A percentile compares a stretch with the other conserved stretches of the same genome.
phyloP scores from a whole-genome alignment of 2,329 filamentous ascomycete genomes.

The Fusarium circinatum region DNA sequence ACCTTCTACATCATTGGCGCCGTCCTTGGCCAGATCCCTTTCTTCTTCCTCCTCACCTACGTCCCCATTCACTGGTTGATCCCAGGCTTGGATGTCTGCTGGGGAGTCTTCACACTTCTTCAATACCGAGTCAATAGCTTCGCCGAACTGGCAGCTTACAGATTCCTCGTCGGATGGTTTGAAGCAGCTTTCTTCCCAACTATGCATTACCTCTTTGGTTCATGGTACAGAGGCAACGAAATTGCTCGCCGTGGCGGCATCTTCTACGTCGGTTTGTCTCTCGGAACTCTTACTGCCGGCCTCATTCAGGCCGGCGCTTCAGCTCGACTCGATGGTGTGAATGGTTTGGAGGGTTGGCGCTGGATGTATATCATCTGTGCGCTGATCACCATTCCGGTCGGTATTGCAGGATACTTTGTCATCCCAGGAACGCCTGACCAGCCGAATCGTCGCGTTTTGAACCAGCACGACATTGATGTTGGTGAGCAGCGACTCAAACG shows the following conservation, averaged over 20 bases:
- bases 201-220: conserved; percentile 52
- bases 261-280: conserved; percentile 60
- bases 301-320: conserved; percentile 59
- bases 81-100: conserved; percentile 61
- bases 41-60: conserved; percentile 60
- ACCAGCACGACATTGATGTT: conserved; percentile 57
- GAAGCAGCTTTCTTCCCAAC: conserved; percentile 57
- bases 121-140: conserved; percentile 62
- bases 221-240: conserved; percentile 62
- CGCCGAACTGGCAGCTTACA: conserved; percentile 61
- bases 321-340: conserved; percentile 53
- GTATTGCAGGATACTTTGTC: conserved; percentile 60
- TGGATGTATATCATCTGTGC: conserved; percentile 68
- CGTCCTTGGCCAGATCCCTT: conserved; percentile 62
- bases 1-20: conserved; percentile 60
- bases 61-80: conserved; percentile 61
- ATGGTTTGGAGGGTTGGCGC: conserved; percentile 60
- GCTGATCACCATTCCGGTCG: conserved; percentile 65
- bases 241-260: conserved; percentile 60
- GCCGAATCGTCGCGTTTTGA: conserved; percentile 60
- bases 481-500: conserved; percentile 57
- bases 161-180: conserved; percentile 65
- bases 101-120: conserved; percentile 67
- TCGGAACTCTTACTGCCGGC: conserved; percentile 63
- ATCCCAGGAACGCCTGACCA: conserved; percentile 59